Evolutionary conservation across 345 rosid genomes (phyloP).

Genomic region (Eutrema yunnanense): DNA sequence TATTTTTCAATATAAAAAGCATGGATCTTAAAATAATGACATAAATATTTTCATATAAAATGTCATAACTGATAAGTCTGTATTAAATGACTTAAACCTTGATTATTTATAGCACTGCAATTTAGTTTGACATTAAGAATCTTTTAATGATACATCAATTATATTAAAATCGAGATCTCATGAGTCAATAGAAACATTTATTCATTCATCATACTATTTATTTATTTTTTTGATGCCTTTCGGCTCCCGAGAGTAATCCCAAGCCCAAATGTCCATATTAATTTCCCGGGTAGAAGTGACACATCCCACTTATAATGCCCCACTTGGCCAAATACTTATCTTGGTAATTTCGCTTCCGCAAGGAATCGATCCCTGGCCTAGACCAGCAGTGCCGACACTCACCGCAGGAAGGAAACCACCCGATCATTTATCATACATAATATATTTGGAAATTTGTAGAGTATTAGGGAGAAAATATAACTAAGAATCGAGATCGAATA

Average conservation of each 20-base stretch:
- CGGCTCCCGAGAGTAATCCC: no score
- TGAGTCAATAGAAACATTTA: constrained; percentile 4
- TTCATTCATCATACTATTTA: background rate
- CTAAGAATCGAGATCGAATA: constrained; percentile 12
- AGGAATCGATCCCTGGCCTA: no score
- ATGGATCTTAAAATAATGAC: background rate
- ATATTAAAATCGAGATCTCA: background rate
- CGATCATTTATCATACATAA: background rate
- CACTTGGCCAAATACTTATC: no score
- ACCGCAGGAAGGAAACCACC: no score
- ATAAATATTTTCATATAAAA: background rate
- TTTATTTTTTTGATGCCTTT: background rate
- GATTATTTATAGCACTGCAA: background rate
- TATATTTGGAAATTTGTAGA: constrained; percentile 1
- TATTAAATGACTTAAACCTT: background rate
- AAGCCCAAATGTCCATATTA: no score
- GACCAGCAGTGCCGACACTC: no score
- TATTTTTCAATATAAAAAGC: background rate
- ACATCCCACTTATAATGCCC: no score
- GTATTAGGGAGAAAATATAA: background rate
- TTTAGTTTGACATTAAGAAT: background rate
- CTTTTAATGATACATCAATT: background rate
- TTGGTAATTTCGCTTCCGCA: no score
- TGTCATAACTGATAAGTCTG: background rate
- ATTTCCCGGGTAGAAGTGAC: no score